Conservation (phyloP, 257 asterid genomes). For the Leonotis leonurus region DNA sequence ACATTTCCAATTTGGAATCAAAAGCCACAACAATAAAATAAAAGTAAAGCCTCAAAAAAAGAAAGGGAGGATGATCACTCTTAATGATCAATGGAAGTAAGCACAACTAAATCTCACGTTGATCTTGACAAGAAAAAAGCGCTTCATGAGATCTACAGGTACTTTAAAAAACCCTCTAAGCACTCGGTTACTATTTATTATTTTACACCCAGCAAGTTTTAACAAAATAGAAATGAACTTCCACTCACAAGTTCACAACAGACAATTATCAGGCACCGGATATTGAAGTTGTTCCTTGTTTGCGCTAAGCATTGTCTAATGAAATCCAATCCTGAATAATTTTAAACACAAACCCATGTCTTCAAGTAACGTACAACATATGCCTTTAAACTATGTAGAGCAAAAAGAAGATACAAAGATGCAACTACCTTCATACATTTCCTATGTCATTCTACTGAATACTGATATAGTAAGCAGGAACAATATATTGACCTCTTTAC, state of each 20-base stretch:
- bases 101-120: not conserved
- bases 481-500: not conserved
- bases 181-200: no score
- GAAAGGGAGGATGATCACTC: conserved; percentile 1
- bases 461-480: no score
- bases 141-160: not conserved
- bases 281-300: not conserved
- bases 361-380: not conserved
- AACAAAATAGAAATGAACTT: not conserved
- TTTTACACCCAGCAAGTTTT: not conserved
- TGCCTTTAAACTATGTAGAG: not conserved
- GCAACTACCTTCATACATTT: not conserved
- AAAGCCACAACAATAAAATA: not conserved
- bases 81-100: conserved; percentile 3
- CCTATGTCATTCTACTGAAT: not conserved
- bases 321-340: not conserved
- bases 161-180: no score
- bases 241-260: not conserved
- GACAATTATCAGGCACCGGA: not conserved
- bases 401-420: not conserved
- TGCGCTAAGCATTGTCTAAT: not conserved
- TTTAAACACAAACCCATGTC: conserved; percentile 2
- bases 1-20: not conserved
- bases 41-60: conserved; percentile 3
- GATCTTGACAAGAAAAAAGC: not conserved